phyloP scores from a whole-genome alignment of 768 basidiomycete genomes.

The Lactarius akahatsu region DNA sequence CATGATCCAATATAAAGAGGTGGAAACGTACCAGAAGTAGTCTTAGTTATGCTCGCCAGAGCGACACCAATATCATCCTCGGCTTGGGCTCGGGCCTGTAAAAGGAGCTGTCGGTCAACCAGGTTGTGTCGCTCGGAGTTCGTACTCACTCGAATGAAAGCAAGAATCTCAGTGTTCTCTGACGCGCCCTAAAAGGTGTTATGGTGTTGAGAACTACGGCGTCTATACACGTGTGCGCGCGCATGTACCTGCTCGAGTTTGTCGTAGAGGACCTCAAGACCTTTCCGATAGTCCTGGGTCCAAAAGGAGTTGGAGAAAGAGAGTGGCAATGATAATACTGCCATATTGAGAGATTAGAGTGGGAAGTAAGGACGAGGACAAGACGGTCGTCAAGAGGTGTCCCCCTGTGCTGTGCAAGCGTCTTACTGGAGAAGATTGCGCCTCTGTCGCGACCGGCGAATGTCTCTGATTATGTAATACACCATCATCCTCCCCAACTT shows the following conservation, averaged over 20 bases:
- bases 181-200: constrained; percentile 57
- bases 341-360: constrained; percentile 52
- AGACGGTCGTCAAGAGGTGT: constrained; percentile 3
- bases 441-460: too few relatives aligned
- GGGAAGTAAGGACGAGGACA: not conserved
- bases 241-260: constrained; percentile 73
- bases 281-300: constrained; percentile 86
- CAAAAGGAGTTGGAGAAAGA: constrained; percentile 92
- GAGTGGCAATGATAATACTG: constrained; percentile 85
- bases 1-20: constrained; percentile 17
- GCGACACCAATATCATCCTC: constrained; percentile 64
- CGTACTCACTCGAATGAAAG: constrained; percentile 72
- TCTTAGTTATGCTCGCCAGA: constrained; percentile 51
- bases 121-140: constrained; percentile 31
- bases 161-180: constrained; percentile 81
- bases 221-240: constrained; percentile 7
- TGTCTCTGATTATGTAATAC: constrained; percentile 17
- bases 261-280: constrained; percentile 71
- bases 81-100: constrained; percentile 68
- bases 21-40: constrained; percentile 46
- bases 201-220: constrained; percentile 25
- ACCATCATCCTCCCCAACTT: not conserved
- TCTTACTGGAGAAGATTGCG: too few relatives aligned
- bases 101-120: constrained; percentile 14
- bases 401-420: not conserved